Conservation (phyloP, 352 stramenopile genomes). For the Peronospora farinosa region DNA sequence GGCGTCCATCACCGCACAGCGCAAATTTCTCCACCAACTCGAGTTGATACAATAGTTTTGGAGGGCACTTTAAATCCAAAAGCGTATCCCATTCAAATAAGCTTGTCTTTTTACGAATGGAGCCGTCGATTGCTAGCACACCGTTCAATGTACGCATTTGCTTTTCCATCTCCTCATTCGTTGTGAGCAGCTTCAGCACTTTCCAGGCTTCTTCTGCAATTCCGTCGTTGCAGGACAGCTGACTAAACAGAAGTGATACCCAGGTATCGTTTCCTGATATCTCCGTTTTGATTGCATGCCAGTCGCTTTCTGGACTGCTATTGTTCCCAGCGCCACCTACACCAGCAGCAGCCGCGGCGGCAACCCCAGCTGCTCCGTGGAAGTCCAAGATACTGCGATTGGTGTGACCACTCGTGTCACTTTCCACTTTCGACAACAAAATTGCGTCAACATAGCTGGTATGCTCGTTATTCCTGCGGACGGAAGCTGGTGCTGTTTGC, state of each 20-base stretch:
- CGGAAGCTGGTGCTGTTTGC: constrained; percentile 24
- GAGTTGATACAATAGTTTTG: constrained; percentile 64
- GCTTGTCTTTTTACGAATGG: constrained; percentile 34
- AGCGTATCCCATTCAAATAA: constrained; percentile 56
- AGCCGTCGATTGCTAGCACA: constrained; percentile 61
- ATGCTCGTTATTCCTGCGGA: constrained; percentile 23
- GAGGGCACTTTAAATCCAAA: constrained; percentile 46
- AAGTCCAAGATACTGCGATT: constrained; percentile 41
- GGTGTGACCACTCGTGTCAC: constrained; percentile 49
- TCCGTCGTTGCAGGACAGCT: constrained; percentile 39
- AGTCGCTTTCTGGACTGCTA: constrained; percentile 50
- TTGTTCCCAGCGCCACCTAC: constrained; percentile 32
- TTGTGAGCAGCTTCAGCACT: constrained; percentile 61
- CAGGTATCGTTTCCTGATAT: constrained; percentile 44
- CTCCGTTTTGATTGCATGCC: constrained; percentile 60
- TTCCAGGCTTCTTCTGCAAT: constrained; percentile 74
- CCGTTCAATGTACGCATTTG: constrained; percentile 59
- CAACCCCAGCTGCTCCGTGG: constrained; percentile 24
- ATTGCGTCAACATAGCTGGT: constrained; percentile 48
- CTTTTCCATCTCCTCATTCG: constrained; percentile 63
- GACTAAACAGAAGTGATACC: constrained; percentile 39
- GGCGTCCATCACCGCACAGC: constrained; percentile 31
- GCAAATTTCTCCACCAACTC: constrained; percentile 60
- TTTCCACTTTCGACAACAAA: constrained; percentile 57
- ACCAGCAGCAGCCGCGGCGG: constrained; percentile 21